Conservation (phyloP, 257 asterid species). For the Solanum pimpinellifolium region DNA sequence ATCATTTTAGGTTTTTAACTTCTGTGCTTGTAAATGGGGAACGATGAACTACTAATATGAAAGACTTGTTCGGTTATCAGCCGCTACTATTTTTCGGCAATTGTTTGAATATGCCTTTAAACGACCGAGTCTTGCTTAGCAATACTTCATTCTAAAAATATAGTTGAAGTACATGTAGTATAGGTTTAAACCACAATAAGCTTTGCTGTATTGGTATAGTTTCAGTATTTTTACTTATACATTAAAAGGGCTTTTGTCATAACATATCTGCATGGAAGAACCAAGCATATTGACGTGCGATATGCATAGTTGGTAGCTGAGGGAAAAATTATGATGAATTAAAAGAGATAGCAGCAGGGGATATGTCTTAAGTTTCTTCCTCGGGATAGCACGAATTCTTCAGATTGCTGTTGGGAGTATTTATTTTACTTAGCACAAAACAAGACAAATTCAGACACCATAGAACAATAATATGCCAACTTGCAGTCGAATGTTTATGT, state of each 20-base stretch:
- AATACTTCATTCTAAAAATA: too few species aligned
- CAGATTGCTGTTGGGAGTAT: neutral
- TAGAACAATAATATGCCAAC: neutral
- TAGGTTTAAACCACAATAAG: too few species aligned
- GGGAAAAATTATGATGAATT: neutral
- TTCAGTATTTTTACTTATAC: too few species aligned
- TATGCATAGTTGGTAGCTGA: neutral
- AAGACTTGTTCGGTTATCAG: too few species aligned
- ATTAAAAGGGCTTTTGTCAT: too few species aligned
- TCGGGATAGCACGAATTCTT: neutral
- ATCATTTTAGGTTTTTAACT: too few species aligned
- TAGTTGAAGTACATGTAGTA: too few species aligned
- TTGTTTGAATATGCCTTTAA: neutral
- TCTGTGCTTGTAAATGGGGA: too few species aligned
- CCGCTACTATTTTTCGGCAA: too few species aligned
- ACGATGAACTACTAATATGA: too few species aligned
- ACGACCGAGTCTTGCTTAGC: neutral
- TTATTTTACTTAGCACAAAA: neutral
- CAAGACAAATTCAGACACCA: neutral
- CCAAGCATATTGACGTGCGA: neutral
- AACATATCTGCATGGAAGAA: too few species aligned
- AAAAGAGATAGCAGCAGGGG: neutral
- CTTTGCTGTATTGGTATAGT: too few species aligned
- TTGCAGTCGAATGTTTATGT: neutral
- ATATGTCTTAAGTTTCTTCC: neutral